A percentile compares a stretch with the other conserved stretches of the same genome.
These are phyloP conservation scores for Gossypium sturtianum DNA, from an alignment of 345 rosid species.

Conservation along the genomic window DNA sequence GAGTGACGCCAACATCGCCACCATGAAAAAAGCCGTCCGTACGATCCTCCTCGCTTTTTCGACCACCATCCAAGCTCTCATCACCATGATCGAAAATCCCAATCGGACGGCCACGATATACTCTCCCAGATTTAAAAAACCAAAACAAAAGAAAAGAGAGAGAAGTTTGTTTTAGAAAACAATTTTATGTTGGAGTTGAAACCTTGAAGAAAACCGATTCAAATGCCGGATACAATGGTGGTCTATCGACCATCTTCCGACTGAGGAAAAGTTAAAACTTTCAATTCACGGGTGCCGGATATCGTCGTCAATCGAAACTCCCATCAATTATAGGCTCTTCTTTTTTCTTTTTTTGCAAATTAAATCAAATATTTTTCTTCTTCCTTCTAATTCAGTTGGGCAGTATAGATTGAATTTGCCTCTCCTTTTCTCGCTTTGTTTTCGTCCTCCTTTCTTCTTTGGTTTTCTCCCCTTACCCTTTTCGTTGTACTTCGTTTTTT, in stretches of 20 bases:
- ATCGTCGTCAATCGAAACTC: background rate
- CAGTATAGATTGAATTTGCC: constrained; percentile 8
- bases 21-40: constrained; percentile 73
- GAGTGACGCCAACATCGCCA: constrained; percentile 86
- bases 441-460: background rate
- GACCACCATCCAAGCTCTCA: constrained; percentile 36
- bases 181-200: constrained; percentile 22
- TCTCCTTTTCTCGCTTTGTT: background rate
- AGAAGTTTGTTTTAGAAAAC: background rate
- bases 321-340: background rate
- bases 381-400: background rate
- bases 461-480: background rate
- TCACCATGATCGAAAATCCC: constrained; percentile 25
- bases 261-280: background rate
- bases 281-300: constrained; percentile 2
- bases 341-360: background rate
- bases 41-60: constrained; percentile 65
- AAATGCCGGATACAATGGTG: constrained; percentile 14
- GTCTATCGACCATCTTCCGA: constrained; percentile 22
- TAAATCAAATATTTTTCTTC: background rate
- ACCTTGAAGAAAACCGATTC: constrained; percentile 23
- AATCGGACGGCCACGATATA: background rate
- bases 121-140: background rate
- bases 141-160: background rate
- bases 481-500: constrained; percentile 9